These are phyloP conservation scores for Boletus rubroflammeus DNA, from an alignment of 768 basidiomycete genomes.

Conservation along the genomic window DNA sequence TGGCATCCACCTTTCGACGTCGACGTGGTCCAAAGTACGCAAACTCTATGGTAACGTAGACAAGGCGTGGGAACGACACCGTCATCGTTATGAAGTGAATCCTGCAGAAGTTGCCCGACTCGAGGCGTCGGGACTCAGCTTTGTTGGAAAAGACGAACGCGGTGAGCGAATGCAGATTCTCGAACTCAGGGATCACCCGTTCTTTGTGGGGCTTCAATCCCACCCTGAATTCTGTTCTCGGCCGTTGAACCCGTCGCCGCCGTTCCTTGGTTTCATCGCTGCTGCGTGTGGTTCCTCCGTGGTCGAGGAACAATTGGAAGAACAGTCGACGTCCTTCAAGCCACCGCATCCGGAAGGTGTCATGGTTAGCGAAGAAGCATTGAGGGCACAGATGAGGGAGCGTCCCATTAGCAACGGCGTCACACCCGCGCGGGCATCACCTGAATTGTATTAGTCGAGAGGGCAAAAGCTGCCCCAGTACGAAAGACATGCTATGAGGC, in stretches of 20 bases:
- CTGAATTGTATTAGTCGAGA: conserved; percentile 15
- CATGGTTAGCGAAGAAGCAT: conserved; percentile 66
- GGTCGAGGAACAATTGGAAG: conserved; percentile 67
- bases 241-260: conserved; percentile 94
- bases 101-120: conserved; percentile 77
- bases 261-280: conserved; percentile 94
- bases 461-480: not conserved
- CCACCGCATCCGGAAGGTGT: conserved; percentile 75
- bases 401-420: conserved; percentile 25
- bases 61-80: conserved; percentile 93
- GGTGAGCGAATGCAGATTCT: conserved; percentile 97
- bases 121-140: conserved; percentile 66
- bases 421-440: conserved; percentile 23
- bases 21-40: conserved; percentile 67
- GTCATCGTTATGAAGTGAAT: conserved; percentile 96
- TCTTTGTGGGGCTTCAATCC: conserved; percentile 90
- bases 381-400: conserved; percentile 39
- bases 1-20: conserved; percentile 36
- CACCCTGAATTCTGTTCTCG: conserved; percentile 99
- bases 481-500: not conserved
- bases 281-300: conserved; percentile 57
- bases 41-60: conserved; percentile 78
- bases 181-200: conserved; percentile 89
- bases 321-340: conserved; percentile 57
- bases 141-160: conserved; percentile 89